phyloP scores from a whole-genome alignment of 1,284 basidiomycete genomes.

The Ganoderma meredithae region DNA sequence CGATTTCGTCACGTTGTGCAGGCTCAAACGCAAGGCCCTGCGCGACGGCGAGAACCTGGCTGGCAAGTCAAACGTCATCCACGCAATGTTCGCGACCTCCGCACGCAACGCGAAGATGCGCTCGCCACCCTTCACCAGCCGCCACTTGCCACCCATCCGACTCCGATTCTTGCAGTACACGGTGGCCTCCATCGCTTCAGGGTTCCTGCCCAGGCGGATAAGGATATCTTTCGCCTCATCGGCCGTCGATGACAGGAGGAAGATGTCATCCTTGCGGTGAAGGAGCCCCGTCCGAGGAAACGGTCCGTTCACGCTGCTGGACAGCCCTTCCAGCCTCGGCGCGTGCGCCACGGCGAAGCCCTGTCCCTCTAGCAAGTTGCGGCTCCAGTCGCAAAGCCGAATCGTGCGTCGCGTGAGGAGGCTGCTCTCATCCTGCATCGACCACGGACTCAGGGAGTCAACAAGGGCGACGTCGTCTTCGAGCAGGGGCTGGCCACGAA shows the following conservation, averaged over 20 bases:
- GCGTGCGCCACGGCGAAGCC: neutral
- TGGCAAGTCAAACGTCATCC: conserved; percentile 1
- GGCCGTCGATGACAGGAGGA: neutral
- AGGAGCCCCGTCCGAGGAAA: neutral
- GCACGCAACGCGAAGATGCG: neutral
- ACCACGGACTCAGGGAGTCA: conserved; percentile 2
- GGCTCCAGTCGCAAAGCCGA: conserved; percentile 3
- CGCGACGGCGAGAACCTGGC: neutral
- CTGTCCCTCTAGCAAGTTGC: neutral
- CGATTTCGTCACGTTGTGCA: conserved; percentile 1
- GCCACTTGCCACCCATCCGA: neutral
- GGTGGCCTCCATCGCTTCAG: neutral
- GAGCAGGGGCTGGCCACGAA: conserved; percentile 1
- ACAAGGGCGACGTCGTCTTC: conserved; percentile 1
- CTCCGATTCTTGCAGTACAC: neutral
- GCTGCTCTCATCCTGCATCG: neutral
- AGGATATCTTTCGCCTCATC: neutral
- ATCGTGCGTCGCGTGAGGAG: neutral
- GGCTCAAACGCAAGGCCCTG: neutral
- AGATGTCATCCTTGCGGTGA: conserved; percentile 4
- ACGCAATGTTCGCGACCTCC: neutral
- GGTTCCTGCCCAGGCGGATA: neutral
- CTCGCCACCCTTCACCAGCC: neutral
- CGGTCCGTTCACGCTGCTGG: neutral
- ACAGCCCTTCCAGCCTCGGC: neutral